Base-by-base conservation (phyloP, 345 rosid genomes). In the Raphanus raphanistrum region DNA sequence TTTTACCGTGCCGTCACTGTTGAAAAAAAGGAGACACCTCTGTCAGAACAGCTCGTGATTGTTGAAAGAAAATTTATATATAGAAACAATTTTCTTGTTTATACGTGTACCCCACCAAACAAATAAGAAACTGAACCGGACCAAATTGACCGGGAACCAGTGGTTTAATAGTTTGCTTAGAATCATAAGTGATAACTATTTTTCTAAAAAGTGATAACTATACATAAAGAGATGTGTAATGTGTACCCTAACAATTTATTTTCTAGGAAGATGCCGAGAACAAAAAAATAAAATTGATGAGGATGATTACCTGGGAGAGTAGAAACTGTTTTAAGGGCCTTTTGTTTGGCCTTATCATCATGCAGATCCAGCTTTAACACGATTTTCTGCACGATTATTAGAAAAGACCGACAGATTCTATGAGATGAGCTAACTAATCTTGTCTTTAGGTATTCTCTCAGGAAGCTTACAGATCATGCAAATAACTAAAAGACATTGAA, bases 251-350 rank as follows among this genome's bases (percentile, higher is more conserved):
- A 54, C 45, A 55, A 66, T 36, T 27, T 38, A 27, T 2, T 52
- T 54, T 10, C 11, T 55, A 33, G 72, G 72, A 57, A 27, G 38
- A 35, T 5, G 35, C 8, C 17, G 29, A 74, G 48, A 45, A 4
- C 10, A 5, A 25, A 26, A 27, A 8, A 26, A 54, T 2, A 27
- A 13, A 31, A 36, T 28, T 38, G 60, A 67, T 45, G 72, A 31
- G 13, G 33, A 68, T 21, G 69, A 58, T 59, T 78, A 94, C 98
- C 98, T 86, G 88, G 77, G 38, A 94, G 90, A 73, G 92, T 82
- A 58, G 98, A 88, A 71, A 89, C 97, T 16, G 92, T 86, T 85
- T 84, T 92, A 71, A 94, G 55, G 36, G 97, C 98, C 88, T 90
- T 94, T 71, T 89, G 95, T 84, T 92, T 94, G 64, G 88, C 97